Base-by-base conservation (phyloP, 441 rosid species). In the Pelargonium cotyledonis region DNA sequence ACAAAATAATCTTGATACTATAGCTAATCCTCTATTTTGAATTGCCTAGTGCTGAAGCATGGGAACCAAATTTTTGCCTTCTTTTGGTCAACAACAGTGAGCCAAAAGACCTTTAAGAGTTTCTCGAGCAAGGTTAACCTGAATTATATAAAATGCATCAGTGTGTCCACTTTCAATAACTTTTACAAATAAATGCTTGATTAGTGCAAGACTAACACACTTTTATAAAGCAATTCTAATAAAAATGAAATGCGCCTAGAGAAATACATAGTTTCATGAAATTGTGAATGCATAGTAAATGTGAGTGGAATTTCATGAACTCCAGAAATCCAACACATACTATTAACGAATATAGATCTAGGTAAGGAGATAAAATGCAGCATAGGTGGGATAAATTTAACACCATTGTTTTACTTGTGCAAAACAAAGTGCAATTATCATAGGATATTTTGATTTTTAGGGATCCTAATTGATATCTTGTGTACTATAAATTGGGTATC, bases 101-200 rank as follows among this genome's bases (percentile, higher is more conserved):
- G 80, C 86, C 82, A 92, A 73, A n/a, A 95, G 82, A 79, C 99
- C 99, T 85, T 92, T 95, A 75, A 92, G 83, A 26, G 98, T 92
- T 80, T 95, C 99, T 70, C 96, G 94, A 76, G 89, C 96, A 71
- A 95, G 83, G 83, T 95, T 92, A 74, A 95, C 88, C 99, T 95
- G 84, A 53, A 53, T 2, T 46, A 46, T n/a, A n/a, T 53, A 4
- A n/a, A 19, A 53, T 5, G 60, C 21, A 53, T n/a, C 15, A 15
- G 16, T 53, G 60, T n/a, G 60, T 53, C 9, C 60, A 53, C 3
- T 53, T 53, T 14, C 19, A 15, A 53, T 15, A 53, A 53, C 31
- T 26, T 26, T 26, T 26, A 19, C 1, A 53, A 15, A 53, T 1
- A 53, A 15, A 11, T 53, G 19, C 8, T 51, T 53, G 15, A 53